phyloP scores from a whole-genome alignment of 768 basidiomycete species.

The Sporobolomyces phaffii region DNA sequence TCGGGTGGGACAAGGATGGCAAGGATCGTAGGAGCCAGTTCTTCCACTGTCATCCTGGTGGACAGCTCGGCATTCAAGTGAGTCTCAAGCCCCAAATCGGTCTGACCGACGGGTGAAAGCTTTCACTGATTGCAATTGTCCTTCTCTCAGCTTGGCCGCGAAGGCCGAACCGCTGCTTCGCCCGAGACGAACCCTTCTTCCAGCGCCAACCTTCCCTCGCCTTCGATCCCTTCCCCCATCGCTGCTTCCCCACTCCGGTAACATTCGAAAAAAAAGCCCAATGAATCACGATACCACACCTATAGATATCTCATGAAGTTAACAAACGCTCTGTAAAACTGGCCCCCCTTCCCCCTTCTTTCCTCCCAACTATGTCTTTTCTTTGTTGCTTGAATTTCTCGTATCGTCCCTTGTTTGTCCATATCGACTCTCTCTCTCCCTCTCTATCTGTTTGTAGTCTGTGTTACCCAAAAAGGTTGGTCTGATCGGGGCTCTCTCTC shows the following conservation, averaged over 20 bases:
- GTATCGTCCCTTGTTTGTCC: background rate
- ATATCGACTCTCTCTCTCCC: background rate
- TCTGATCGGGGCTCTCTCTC: no score
- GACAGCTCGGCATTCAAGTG: slow-evolving; percentile 36
- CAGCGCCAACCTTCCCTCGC: background rate
- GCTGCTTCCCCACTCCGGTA: background rate
- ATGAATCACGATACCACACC: no score
- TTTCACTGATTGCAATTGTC: background rate
- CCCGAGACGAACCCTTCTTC: background rate
- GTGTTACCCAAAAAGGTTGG: no score
- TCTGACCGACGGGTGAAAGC: background rate
- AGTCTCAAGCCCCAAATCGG: no score
- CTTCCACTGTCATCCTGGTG: slow-evolving; percentile 39
- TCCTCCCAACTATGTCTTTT: background rate
- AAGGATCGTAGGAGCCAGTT: slow-evolving; percentile 36
- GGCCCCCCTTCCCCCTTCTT: background rate
- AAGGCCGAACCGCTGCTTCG: background rate
- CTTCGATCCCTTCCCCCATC: background rate
- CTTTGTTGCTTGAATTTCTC: background rate
- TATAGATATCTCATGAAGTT: no score
- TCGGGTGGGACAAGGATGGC: slow-evolving; percentile 40
- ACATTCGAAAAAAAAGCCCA: background rate
- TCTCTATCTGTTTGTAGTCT: background rate
- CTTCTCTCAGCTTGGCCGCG: slow-evolving; percentile 3
- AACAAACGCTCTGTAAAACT: no score